Evolutionary conservation across 2,329 filamentous ascomycete species (phyloP).

Genomic region (Ophiostoma tasmaniense): DNA sequence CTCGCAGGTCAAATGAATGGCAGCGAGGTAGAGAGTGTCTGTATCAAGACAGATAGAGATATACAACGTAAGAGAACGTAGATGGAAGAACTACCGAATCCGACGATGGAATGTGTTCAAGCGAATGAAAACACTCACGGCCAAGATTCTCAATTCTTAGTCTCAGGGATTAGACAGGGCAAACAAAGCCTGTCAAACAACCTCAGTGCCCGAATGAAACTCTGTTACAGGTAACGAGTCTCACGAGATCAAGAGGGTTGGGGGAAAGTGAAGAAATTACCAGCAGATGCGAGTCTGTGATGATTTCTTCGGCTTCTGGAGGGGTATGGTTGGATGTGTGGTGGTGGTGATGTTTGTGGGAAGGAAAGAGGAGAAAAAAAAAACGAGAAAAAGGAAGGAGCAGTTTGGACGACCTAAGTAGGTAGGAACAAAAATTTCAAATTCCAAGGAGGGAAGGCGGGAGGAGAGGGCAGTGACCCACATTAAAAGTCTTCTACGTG

Average conservation of each 20-base stretch:
- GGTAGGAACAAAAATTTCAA: constrained; percentile 13
- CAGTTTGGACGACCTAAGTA: constrained; percentile 7
- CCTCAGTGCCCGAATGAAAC: constrained; percentile 13
- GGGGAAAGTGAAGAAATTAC: constrained; percentile 16
- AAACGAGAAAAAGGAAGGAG: constrained; percentile 10
- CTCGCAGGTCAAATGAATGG: constrained; percentile 7
- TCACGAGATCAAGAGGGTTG: background rate
- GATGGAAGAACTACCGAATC: background rate
- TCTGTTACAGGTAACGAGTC: constrained; percentile 5
- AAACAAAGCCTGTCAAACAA: constrained; percentile 9
- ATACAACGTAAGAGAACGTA: too few relatives aligned
- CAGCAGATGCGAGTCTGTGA: constrained; percentile 20
- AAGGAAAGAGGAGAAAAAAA: constrained; percentile 11
- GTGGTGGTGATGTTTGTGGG: constrained; percentile 15
- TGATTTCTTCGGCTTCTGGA: constrained; percentile 15
- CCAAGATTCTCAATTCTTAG: background rate
- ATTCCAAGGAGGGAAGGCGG: constrained; percentile 13
- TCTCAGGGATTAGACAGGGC: background rate
- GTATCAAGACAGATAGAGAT: too few relatives aligned
- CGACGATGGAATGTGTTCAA: constrained; percentile 5
- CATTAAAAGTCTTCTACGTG: constrained; percentile 8
- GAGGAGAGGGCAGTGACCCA: constrained; percentile 15
- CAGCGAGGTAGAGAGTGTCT: background rate
- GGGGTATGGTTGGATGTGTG: constrained; percentile 14
- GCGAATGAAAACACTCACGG: background rate